Base-by-base conservation (phyloP, 2,329 filamentous ascomycete species). In the Cladorrhinum sp. region DNA sequence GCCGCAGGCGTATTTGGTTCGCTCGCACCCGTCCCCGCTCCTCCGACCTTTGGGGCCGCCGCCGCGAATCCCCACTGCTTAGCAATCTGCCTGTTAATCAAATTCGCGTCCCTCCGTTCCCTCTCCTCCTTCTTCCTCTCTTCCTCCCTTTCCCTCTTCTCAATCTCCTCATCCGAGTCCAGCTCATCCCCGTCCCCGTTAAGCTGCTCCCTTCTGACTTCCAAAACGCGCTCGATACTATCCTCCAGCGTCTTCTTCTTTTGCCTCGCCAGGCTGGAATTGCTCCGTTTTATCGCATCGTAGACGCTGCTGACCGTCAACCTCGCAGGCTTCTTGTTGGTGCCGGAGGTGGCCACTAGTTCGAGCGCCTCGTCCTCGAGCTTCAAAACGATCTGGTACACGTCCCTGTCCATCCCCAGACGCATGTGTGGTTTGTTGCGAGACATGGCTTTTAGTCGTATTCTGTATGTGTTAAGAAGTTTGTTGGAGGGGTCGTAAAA, bases 231-330 rank as follows among this genome's bases (percentile, higher is more conserved):
- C 63, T 96, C 92, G 64, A 98, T 91, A 36, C 90, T 89, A 64
- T 95, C 90, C 72, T 96, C 91, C 1, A 98, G 77, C 0, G 89
- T 80, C 62, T 87, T 88, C 74, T 95, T 96, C 41, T 91, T 92
- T 66, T 90, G 86, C 22, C 95, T 82, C 64, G 90, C 91, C 22
- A 98, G 76, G 67, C 89, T 92, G 0, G 92, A 96, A 72, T 97
- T 97, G 13, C 92, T 96, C 55, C 80, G 78, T 67, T 92, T 91
- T 63, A 98, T 92, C 61, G 84, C 85, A 41, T 92, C 88, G 72
- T 95, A 96, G 1, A 96, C 83, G 1, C 78, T 75, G 2, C 81
- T 75, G 2, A 88, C 78, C 1, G 84, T 86, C 6, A 90, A 76
- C 62, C 36, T 66, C 45, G n/a, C 59, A 50, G 12, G 32, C 27